Evolutionary conservation across 2,329 filamentous ascomycete species (phyloP), one percentile per base, ranked within the genome.

Genomic region (Cladosporium phlei): DNA sequence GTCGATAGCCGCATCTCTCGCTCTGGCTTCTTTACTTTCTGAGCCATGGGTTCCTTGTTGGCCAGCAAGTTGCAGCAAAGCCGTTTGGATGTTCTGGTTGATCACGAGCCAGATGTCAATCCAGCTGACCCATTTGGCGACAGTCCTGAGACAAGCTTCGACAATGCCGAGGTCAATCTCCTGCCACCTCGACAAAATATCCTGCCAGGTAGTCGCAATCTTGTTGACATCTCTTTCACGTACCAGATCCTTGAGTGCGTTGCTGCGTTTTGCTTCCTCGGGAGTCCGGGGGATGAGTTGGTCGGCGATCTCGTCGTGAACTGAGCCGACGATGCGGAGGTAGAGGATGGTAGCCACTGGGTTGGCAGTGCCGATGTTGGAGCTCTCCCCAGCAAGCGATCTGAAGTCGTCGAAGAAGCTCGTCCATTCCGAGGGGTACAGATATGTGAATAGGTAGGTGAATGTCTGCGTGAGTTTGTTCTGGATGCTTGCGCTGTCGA

Each of bases 81-180:
- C 78, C 62, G 79, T 82, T 59, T 97, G 80, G 78, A 95, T 93
- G 45, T 84, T 80, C 63, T 90, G 81, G 66, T 94, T 95, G 59
- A 98, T 88, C 34, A 98, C 83, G 48, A 98, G 75, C 40, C 86
- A 86, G 59, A 98, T 97, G 63, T 97, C 93, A 61, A 94, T 95
- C 93, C 93, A 98, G 76, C 89, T 94, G 51, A 95, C 89, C 91
- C 93, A 98, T 66, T 91, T 93, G 28, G 88, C 89, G 55, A 98
- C 82, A n/a, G 89, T 85, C 68, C 85, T 88, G 44, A 98, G 76
- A 58, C 87, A 90, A 76, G 94, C 83, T 66, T 96, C 89, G 33
- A 95, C 78, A 48, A 97, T 78, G 55, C 85, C 80, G 48, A 81
- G 75, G 60, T 78, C 77, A 47, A 70, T 67, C 58, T 80, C 79